These are phyloP conservation scores for Oryza nivara DNA, from an alignment of 176 grass and related monocot genomes.

Conservation along the genomic window DNA sequence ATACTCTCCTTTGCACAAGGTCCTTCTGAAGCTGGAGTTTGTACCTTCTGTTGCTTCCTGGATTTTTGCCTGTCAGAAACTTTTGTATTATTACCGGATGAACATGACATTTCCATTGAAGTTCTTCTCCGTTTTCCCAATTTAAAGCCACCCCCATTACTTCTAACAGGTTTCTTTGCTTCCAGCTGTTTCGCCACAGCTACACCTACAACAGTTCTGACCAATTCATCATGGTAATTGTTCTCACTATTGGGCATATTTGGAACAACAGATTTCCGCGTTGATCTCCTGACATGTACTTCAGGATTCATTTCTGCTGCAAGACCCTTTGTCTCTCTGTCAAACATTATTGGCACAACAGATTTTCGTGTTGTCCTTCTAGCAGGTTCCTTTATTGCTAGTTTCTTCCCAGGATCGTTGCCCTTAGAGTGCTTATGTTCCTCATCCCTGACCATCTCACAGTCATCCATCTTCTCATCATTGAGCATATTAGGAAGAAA, in stretches of 20 bases:
- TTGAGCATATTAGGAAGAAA: neutral
- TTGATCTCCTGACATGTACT: slow-evolving; percentile 18
- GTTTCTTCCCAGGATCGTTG: slow-evolving; percentile 4
- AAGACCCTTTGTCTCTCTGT: slow-evolving; percentile 7
- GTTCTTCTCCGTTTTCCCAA: slow-evolving; percentile 11
- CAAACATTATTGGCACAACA: neutral
- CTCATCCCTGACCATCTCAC: neutral
- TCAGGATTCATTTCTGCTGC: neutral
- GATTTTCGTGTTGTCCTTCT: slow-evolving; percentile 21
- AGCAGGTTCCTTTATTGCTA: slow-evolving; percentile 3
- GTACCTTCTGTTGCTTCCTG: neutral
- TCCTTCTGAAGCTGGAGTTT: slow-evolving; percentile 29
- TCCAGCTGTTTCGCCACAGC: no score
- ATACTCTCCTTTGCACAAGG: slow-evolving; percentile 42
- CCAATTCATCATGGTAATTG: neutral
- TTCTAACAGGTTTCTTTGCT: no score
- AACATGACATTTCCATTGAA: neutral
- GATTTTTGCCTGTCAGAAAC: neutral
- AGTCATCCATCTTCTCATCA: neutral
- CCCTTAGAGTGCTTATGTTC: neutral
- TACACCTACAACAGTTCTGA: neutral
- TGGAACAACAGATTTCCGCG: slow-evolving; percentile 11
- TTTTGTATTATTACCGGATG: neutral
- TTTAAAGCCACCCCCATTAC: neutral
- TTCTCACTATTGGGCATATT: neutral